A percentile compares a stretch with the other conserved stretches of the same genome.
Evolutionary conservation across 108 stramenopile genomes (phyloP).

Genomic region (Cyclotella kingstonii): DNA sequence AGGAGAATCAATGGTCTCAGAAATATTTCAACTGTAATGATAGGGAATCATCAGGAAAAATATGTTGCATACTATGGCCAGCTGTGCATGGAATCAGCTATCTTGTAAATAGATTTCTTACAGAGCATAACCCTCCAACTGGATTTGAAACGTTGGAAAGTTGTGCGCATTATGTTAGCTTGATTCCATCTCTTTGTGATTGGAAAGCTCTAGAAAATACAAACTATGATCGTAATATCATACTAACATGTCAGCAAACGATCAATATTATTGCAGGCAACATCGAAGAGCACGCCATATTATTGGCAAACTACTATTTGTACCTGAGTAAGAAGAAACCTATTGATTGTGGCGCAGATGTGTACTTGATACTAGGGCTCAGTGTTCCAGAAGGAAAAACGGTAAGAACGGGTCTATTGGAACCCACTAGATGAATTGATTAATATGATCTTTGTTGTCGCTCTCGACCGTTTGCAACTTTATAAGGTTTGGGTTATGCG

Average conservation of each 20-base stretch:
- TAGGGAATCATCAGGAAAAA: background rate
- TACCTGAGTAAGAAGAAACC: conserved; percentile 46
- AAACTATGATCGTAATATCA: conserved; percentile 41
- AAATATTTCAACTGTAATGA: background rate
- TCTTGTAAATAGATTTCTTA: conserved; percentile 47
- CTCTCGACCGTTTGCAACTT: conserved; percentile 11
- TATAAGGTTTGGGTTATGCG: conserved; percentile 25
- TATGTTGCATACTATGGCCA: conserved; percentile 32
- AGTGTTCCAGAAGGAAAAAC: conserved; percentile 64
- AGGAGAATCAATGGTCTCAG: conserved; percentile 17
- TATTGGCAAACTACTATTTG: conserved; percentile 67
- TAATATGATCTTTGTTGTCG: background rate
- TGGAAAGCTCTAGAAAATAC: conserved; percentile 58
- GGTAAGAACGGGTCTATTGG: conserved; percentile 10
- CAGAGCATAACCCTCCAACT: conserved; percentile 52
- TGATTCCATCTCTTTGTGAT: conserved; percentile 67
- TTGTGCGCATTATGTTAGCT: conserved; percentile 62
- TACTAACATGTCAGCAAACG: conserved; percentile 66
- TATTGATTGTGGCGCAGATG: conserved; percentile 16
- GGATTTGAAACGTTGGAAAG: conserved; percentile 33
- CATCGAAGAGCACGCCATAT: conserved; percentile 67
- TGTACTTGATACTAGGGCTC: conserved; percentile 58
- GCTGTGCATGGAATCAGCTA: conserved; percentile 20
- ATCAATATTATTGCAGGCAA: conserved; percentile 76
- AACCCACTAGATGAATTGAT: background rate